Evolutionary conservation across 2,329 filamentous ascomycete genomes (phyloP).

Genomic region (Aureobasidium vineae): DNA sequence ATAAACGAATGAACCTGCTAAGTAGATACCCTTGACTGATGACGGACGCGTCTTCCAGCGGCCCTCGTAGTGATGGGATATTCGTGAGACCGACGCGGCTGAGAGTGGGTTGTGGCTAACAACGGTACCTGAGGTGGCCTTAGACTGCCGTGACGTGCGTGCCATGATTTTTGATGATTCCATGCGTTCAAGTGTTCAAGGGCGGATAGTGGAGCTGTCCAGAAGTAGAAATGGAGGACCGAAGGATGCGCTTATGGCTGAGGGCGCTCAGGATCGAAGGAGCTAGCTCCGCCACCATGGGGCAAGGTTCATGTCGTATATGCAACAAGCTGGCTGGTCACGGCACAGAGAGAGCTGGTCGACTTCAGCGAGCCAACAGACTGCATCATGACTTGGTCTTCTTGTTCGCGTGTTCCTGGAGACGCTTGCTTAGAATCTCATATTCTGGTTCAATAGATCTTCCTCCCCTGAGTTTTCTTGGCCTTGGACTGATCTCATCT

Average conservation of each 20-base stretch:
- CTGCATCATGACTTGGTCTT: not conserved
- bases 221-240: not conserved
- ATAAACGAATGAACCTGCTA: not conserved
- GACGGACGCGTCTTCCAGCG: not conserved
- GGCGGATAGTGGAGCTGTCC: too few relatives aligned
- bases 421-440: constrained; percentile 52
- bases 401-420: constrained; percentile 5
- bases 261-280: not conserved
- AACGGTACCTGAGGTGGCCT: not conserved
- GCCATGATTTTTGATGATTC: not conserved
- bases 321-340: not conserved
- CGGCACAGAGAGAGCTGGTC: not conserved
- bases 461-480: constrained; percentile 51
- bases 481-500: constrained; percentile 54
- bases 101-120: not conserved
- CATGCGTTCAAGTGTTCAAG: not conserved
- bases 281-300: not conserved
- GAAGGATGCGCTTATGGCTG: not conserved
- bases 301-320: not conserved
- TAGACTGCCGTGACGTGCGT: not conserved
- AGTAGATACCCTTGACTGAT: not conserved
- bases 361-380: not conserved
- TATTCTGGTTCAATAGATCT: constrained; percentile 52
- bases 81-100: not conserved
- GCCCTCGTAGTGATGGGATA: not conserved